Evolutionary conservation across 352 stramenopile genomes (phyloP), one percentile per base, ranked within the genome.

Genomic region (Phytophthora boehmeriae): DNA sequence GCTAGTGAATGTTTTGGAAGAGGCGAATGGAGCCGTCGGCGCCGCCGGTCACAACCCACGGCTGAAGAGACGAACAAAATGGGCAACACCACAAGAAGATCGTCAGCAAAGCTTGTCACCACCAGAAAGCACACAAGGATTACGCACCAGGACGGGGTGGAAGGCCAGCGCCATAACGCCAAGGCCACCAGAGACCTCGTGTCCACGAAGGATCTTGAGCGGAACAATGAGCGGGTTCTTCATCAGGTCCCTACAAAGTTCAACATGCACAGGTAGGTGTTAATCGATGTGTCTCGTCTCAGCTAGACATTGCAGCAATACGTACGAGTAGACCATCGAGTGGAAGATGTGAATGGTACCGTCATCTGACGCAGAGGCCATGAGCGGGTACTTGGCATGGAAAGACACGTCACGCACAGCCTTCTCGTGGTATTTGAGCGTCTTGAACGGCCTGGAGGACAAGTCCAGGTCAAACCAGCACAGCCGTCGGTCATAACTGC

Each of bases 391-490:
- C 75, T 94, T 94, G 55, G 73, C 69, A 74, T 98, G 96, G 71
- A 96, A 99, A 27, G 86, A 83, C 11, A 98, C 96, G 10, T 86
- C 88, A 34, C 98, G 90, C 30, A 99, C 85, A 8, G 97, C 98
- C 67, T 98, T 97, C 67, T 98, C 93, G 77, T 99, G 97, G 76
- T 99, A 99, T 68, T 98, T 98, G 59, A 99, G 85, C 36, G 97
- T 99, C 79, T 99, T 99, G 89, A 98, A 99, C 38, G 98, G 97
- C 57, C 89, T 98, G 41, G 89, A 97, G 13, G 92, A 96, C 30
- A 99, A 73, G 72, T 99, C 98, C 41, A 99, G 75, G 74, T 99
- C 98, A 79, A 99, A 99, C 98, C 98, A 99, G 53, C 97, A 97
- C 59, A 99, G 80, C 19, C 97, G 85, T 54, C 96, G 85, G 81